Evolutionary conservation across 805 yeast genomes (phyloP), one percentile per base, ranked within the genome.

Genomic region (Metschnikowia sp.): DNA sequence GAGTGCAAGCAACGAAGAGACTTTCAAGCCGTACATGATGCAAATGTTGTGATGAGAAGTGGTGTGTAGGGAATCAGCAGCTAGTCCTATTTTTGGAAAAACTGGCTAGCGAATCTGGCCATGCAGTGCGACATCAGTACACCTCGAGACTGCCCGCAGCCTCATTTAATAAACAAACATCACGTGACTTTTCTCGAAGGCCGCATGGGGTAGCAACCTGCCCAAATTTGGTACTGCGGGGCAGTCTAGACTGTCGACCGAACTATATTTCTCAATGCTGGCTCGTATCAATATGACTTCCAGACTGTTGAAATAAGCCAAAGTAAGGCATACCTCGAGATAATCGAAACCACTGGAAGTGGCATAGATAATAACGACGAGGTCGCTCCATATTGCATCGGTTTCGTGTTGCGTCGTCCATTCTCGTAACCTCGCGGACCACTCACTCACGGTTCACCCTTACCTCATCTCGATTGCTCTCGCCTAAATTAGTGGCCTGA

Each of bases 1-100:
- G 49, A 74, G 56, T 26, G 67, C 67, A 41, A 51, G 41, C 42
- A 56, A 43, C 13, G 50, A 50, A 26, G 58, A 52, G 38, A 54
- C 32, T 33, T 53, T 54, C 38, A 50, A 49, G 15, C 54, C 54
- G 50, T 45, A 45, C 56, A 52, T 52, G 32, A 10, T 22, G 26
- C 26, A 22, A 7, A 22, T 22, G 26, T 22, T 22, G 26, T 22
- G 1, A 22, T 5, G 7, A 22, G 26, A 22, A 7, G 7, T 22
- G 26, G 26, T 38, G 40, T 22, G 19, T 8, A 37, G 8, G 22
- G 37, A 35, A 15, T 35, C 12, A 11, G 34, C 13, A 32, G 34
- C 34, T 11, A 32, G 12, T 12, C n/a, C 41, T 35, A 45, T 30
- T 35, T 28, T 31, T 47, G 48, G 32, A 42, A 42, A 42, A 44